These are phyloP conservation scores for Pelargonium australe DNA, from an alignment of 441 rosid genomes.

Conservation along the genomic window DNA sequence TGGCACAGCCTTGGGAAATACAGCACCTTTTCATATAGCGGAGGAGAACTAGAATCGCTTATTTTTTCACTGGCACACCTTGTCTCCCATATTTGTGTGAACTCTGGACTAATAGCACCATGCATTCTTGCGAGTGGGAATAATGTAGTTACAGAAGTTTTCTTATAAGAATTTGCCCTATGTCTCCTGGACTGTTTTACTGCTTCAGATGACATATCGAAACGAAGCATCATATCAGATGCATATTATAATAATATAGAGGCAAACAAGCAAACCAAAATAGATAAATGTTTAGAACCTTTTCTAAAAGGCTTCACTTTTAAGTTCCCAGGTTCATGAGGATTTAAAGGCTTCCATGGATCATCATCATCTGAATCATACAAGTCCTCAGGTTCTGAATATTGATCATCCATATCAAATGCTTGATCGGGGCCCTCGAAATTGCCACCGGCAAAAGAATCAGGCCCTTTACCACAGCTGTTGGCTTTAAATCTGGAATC, in stretches of 20 bases:
- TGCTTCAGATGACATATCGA: slow-evolving; percentile 34
- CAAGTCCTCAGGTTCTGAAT: slow-evolving; percentile 42
- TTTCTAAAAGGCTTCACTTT: slow-evolving; percentile 77
- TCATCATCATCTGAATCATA: slow-evolving; percentile 57
- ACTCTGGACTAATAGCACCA: slow-evolving; percentile 69
- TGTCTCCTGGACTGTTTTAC: slow-evolving; percentile 55
- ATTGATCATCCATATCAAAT: slow-evolving; percentile 46
- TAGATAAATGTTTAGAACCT: slow-evolving; percentile 38
- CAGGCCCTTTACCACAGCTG: slow-evolving; percentile 27
- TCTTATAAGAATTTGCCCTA: slow-evolving; percentile 28
- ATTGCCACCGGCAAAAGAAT: slow-evolving; percentile 32
- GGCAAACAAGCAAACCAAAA: slow-evolving; percentile 7
- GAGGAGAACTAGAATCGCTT: slow-evolving; percentile 16
- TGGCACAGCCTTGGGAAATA: neutral
- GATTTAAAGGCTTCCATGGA: slow-evolving; percentile 92
- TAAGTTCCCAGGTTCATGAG: slow-evolving; percentile 81
- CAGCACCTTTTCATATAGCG: slow-evolving; percentile 2
- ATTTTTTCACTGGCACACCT: slow-evolving; percentile 23
- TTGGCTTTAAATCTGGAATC: slow-evolving; percentile 33
- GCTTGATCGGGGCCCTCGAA: slow-evolving; percentile 32
- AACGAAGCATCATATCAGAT: slow-evolving; percentile 17
- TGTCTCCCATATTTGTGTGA: slow-evolving; percentile 57
- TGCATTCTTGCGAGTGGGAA: slow-evolving; percentile 73
- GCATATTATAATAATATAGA: slow-evolving; percentile 13
- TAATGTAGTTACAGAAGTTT: slow-evolving; percentile 32